These are phyloP conservation scores for Cyclocybe aegerita DNA, from an alignment of 768 basidiomycete genomes.

Conservation along the genomic window DNA sequence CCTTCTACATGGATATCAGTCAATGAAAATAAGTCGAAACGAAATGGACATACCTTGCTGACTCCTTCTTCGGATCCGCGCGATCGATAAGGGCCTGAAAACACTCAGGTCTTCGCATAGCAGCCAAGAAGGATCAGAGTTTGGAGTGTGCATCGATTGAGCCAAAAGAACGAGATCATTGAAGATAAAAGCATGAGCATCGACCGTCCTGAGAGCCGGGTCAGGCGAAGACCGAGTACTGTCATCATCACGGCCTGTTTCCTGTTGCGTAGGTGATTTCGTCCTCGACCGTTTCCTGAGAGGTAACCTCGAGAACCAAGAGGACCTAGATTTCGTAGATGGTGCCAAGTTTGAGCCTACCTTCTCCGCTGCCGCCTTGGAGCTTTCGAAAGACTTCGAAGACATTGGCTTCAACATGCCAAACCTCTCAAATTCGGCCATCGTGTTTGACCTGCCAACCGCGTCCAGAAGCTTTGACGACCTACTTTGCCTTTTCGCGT, in stretches of 20 bases:
- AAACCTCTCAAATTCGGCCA: conserved; percentile 34
- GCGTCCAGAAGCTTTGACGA: conserved; percentile 36
- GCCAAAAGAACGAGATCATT: conserved; percentile 70
- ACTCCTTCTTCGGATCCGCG: conserved; percentile 20
- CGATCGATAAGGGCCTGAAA: conserved; percentile 45
- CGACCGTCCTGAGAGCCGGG: conserved; percentile 11
- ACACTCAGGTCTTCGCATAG: conserved; percentile 36
- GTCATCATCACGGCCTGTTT: background rate
- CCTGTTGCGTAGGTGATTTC: conserved; percentile 13
- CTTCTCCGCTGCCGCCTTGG: conserved; percentile 1
- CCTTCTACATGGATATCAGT: conserved; percentile 9
- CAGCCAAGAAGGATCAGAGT: conserved; percentile 20
- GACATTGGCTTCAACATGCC: conserved; percentile 35
- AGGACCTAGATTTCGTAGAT: conserved; percentile 18
- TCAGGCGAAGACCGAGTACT: background rate
- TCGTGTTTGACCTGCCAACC: conserved; percentile 39
- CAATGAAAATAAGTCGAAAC: background rate
- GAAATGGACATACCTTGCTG: conserved; percentile 13
- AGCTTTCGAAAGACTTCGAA: conserved; percentile 4
- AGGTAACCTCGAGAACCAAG: conserved; percentile 27
- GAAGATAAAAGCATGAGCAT: conserved; percentile 51
- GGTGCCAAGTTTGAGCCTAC: conserved; percentile 8
- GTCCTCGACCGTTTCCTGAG: conserved; percentile 17
- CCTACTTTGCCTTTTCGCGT: conserved; percentile 9
- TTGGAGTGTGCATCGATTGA: conserved; percentile 24